Base-by-base conservation (phyloP, 768 basidiomycete genomes). In the Panellus pusillus region DNA sequence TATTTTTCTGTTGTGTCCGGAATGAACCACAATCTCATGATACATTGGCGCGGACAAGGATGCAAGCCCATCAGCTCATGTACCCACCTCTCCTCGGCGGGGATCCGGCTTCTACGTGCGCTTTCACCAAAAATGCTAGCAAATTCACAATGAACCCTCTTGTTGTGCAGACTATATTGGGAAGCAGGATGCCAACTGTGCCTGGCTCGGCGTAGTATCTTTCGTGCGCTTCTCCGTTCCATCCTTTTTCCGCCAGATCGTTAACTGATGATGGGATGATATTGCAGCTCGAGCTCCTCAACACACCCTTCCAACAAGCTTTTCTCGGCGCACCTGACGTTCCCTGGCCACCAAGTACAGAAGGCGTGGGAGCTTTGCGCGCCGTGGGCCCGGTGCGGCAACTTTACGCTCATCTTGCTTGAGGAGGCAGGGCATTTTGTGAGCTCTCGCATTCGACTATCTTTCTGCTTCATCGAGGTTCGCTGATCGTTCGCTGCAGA, bases 391-490 rank as follows among this genome's bases (percentile, higher is more conserved):
- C 11, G 70, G 69, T 15, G 70, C 70, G 8, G 71, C 1, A 65
- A 65, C 28, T 58, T 71, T 56, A 66, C 70, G 9, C 68, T 61
- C 45, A 50, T 70, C 20, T 63, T 70, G 14, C 29, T 70, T 17
- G 54, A 54, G 17, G 66, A 65, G 18, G 70, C 70, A 11, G 70
- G 71, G 0, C 72, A 72, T 64, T 65, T 70, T 31, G 70, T 73
- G 45, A 49, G 67, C 56, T 9, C 9, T 6, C 37, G 3, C 29
- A 9, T 11, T 35, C 32, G 11, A 15, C n/a, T 43, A 13, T 24
- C 28, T 42, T 9, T 17, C 36, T 4, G 7, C 27, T 17, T 17
- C 32, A 35, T 35, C 32, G 32, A 35, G 32, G 32, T 11, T 9
- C 11, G 4, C 18, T 32, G 27, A 32, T 29, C 3, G 7, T 11